Percentiles rank a stretch among this genome's conserved stretches.
Evolutionary conservation across 768 basidiomycete genomes (phyloP).

Genomic region (Lactifluus rugatus): DNA sequence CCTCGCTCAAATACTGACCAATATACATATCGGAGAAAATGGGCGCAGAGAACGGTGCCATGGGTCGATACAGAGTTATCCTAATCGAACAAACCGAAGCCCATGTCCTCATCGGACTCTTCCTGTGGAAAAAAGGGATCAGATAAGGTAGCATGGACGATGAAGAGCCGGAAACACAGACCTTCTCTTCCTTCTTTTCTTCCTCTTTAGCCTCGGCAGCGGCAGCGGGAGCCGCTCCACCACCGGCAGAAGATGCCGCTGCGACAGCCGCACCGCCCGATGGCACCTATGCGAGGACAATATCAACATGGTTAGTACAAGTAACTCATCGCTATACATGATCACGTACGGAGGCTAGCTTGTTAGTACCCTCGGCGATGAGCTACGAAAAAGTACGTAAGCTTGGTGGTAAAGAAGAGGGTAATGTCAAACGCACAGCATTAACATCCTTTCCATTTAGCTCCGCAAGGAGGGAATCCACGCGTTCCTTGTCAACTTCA

Average conservation of each 20-base stretch:
- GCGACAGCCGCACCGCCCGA: constrained; percentile 79
- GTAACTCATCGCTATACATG: neutral
- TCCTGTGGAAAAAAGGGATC: constrained; percentile 37
- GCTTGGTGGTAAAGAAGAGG: neutral
- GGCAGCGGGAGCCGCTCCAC: constrained; percentile 49
- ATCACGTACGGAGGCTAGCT: constrained; percentile 80
- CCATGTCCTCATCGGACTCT: constrained; percentile 98
- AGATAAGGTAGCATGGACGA: neutral
- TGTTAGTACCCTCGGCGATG: constrained; percentile 86
- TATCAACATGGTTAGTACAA: constrained; percentile 1
- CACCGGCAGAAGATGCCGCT: constrained; percentile 42
- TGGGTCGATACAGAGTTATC: constrained; percentile 20
- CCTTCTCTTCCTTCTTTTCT: constrained; percentile 75
- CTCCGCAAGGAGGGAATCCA: constrained; percentile 79
- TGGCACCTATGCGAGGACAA: constrained; percentile 52
- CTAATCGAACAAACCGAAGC: constrained; percentile 97
- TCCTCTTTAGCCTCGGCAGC: constrained; percentile 71
- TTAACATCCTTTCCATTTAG: constrained; percentile 85
- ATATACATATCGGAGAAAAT: neutral
- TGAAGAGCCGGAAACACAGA: constrained; percentile 26
- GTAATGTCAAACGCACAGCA: constrained; percentile 38
- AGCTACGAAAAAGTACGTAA: constrained; percentile 36
- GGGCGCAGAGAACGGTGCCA: neutral
- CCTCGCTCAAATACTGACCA: neutral
- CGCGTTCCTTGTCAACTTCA: constrained; percentile 74